Evolutionary conservation across 768 basidiomycete genomes (phyloP).

Genomic region (Pleurotus citrinopileatus): DNA sequence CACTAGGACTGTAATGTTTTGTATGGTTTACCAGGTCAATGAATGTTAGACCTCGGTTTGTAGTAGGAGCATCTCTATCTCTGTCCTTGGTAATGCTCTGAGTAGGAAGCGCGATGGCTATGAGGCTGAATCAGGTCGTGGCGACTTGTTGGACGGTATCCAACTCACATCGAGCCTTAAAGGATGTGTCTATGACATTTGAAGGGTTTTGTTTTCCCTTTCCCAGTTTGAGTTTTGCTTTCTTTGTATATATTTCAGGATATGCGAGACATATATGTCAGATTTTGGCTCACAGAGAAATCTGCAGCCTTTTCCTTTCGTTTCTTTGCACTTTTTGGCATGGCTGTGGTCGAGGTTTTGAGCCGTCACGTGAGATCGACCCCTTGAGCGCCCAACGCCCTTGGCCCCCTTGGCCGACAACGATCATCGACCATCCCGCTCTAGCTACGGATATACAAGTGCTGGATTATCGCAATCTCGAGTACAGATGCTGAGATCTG

Average conservation of each 20-base stretch:
- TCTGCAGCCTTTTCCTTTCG: constrained; percentile 86
- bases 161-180: constrained; percentile 85
- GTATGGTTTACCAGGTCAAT: constrained; percentile 74
- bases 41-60: constrained; percentile 72
- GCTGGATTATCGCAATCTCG: neutral
- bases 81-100: constrained; percentile 72
- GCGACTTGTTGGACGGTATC: constrained; percentile 1
- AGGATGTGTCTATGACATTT: constrained; percentile 94
- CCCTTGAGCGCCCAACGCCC: neutral
- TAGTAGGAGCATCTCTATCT: constrained; percentile 59
- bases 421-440: constrained; percentile 4
- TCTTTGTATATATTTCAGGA: constrained; percentile 44
- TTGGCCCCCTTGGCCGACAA: neutral
- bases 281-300: constrained; percentile 58
- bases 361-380: neutral
- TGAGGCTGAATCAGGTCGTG: constrained; percentile 13
- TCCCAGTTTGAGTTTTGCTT: constrained; percentile 95
- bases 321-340: constrained; percentile 90
- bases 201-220: constrained; percentile 82
- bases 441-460: too few relatives aligned
- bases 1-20: constrained; percentile 81
- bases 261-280: neutral
- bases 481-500: neutral
- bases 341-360: constrained; percentile 16
- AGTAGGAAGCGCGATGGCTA: constrained; percentile 86